phyloP scores from a whole-genome alignment of 139 green algal species.

The Tetraselmis striata region DNA sequence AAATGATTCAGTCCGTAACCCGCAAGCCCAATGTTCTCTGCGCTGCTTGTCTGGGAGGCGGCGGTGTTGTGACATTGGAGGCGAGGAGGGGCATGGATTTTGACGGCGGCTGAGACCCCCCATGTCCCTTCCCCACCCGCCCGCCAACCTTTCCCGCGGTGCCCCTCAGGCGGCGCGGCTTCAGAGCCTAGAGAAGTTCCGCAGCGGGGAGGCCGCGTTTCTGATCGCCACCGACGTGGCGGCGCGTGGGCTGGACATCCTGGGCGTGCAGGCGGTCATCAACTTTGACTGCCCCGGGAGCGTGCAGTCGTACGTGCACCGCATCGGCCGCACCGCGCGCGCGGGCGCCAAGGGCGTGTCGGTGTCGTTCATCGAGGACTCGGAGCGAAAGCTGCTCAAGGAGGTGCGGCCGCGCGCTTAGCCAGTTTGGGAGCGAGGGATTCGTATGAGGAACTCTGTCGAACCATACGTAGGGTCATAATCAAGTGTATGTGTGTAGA shows the following conservation, averaged over 20 bases:
- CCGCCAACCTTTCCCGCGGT: not conserved
- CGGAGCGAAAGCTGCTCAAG: conserved; percentile 78
- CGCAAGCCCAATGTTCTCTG: too few species aligned
- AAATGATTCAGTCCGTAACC: too few species aligned
- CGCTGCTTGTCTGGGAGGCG: too few species aligned
- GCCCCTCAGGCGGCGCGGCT: conserved; percentile 67
- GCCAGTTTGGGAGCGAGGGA: too few species aligned
- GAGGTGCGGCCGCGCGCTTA: conserved; percentile 52
- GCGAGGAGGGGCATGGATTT: too few species aligned
- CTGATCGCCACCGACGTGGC: conserved; percentile 87
- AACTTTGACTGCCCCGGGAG: conserved; percentile 45
- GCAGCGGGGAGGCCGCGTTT: conserved; percentile 57
- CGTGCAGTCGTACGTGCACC: conserved; percentile 69
- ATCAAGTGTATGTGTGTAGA: too few species aligned
- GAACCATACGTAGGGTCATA: too few species aligned
- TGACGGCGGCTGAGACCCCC: too few species aligned
- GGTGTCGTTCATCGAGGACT: conserved; percentile 82
- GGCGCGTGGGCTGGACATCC: conserved; percentile 91
- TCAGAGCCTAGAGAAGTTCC: conserved; percentile 76
- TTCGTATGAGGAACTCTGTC: too few species aligned
- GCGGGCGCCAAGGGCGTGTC: conserved; percentile 73
- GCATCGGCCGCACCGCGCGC: conserved; percentile 82
- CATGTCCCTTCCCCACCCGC: too few species aligned
- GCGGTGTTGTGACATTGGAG: too few species aligned
- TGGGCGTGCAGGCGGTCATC: conserved; percentile 74